These are phyloP conservation scores for Tetrastigma voinierianum DNA, from an alignment of 164 flowering plant genomes.

Conservation along the genomic window DNA sequence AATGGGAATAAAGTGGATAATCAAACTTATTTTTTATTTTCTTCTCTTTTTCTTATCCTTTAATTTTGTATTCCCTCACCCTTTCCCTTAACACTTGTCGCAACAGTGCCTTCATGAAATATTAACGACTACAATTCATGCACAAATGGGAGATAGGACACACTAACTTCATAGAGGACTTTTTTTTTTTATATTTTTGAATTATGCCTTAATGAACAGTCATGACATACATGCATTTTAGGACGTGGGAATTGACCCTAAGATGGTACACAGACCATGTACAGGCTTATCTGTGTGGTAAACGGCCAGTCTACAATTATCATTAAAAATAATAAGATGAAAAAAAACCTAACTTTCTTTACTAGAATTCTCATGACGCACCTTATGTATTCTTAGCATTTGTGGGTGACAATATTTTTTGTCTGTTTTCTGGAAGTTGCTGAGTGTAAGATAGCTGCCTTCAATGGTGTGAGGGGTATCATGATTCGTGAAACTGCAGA, in stretches of 20 bases:
- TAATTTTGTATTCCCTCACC: no score
- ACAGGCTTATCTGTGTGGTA: background rate
- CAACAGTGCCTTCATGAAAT: background rate
- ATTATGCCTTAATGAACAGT: background rate
- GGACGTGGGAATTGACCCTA: background rate
- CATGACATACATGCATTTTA: background rate
- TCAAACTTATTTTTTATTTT: no score
- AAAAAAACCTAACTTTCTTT: background rate
- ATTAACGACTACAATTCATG: background rate
- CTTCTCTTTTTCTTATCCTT: no score
- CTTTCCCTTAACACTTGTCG: no score
- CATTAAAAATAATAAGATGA: background rate
- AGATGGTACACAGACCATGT: background rate
- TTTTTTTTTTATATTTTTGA: background rate
- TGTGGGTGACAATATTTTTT: background rate
- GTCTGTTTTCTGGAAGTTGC: constrained; percentile 53
- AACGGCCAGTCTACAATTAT: background rate
- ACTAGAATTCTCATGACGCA: background rate
- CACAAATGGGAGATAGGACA: background rate
- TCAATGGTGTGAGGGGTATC: constrained; percentile 64
- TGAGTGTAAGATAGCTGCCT: constrained; percentile 52
- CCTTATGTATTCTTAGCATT: background rate
- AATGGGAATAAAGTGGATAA: no score
- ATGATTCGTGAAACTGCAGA: constrained; percentile 91
- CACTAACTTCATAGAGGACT: background rate